Conservation (phyloP, 1,284 basidiomycete genomes). For the Melampsora abietis-canadensis region DNA sequence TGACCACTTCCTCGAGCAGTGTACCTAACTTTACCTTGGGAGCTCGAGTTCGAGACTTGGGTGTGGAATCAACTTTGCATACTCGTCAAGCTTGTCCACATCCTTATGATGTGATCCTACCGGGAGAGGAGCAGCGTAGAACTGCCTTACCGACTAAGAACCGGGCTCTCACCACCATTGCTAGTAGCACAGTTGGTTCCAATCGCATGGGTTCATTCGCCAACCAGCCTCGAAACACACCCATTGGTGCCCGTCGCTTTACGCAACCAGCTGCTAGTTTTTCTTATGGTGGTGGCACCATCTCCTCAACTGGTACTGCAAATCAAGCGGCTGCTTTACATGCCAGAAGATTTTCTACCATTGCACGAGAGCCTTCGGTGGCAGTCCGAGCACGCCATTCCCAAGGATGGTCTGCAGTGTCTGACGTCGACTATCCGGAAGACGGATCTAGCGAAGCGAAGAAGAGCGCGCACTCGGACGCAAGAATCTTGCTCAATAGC, state of each 20-base stretch:
- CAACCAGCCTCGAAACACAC: slow-evolving; percentile 14
- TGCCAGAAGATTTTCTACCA: slow-evolving; percentile 34
- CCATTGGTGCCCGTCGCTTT: slow-evolving; percentile 39
- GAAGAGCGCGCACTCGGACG: slow-evolving; percentile 17
- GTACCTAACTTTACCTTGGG: slow-evolving; percentile 31
- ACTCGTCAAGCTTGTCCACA: slow-evolving; percentile 8
- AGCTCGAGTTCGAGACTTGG: background rate
- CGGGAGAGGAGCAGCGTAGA: slow-evolving; percentile 16
- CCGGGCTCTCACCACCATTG: slow-evolving; percentile 10
- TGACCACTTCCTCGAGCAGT: slow-evolving; percentile 28
- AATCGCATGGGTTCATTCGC: slow-evolving; percentile 3
- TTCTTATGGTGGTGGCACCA: slow-evolving; percentile 5
- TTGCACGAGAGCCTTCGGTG: slow-evolving; percentile 33
- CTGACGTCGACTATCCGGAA: slow-evolving; percentile 12
- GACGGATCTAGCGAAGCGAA: slow-evolving; percentile 8
- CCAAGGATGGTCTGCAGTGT: slow-evolving; percentile 7
- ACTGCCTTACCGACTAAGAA: background rate
- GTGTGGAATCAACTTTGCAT: background rate
- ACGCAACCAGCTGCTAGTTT: slow-evolving; percentile 19
- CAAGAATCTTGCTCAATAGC: slow-evolving; percentile 27
- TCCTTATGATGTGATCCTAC: slow-evolving; percentile 36
- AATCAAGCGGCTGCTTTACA: slow-evolving; percentile 22
- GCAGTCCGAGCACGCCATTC: background rate
- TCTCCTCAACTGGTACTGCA: background rate
- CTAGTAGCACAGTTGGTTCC: background rate